Evolutionary conservation across 2,329 filamentous ascomycete species (phyloP).

Genomic region (Epicoccum sorghinum): DNA sequence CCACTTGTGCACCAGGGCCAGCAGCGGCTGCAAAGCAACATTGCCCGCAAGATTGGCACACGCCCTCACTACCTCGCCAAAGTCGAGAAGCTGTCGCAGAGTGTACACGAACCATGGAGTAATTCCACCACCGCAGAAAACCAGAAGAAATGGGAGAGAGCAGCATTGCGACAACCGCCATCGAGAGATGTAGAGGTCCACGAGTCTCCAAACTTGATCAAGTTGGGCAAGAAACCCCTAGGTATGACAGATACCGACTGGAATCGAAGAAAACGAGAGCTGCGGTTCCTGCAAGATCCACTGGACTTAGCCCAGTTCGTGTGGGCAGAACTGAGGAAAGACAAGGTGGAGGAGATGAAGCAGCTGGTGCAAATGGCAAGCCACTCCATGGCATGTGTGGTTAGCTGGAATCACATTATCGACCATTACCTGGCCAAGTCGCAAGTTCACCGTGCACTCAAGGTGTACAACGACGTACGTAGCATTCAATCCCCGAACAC

Average conservation of each 20-base stretch:
- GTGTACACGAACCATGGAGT: conserved; percentile 33
- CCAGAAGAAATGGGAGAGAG: conserved; percentile 31
- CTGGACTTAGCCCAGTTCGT: conserved; percentile 74
- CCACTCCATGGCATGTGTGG: conserved; percentile 66
- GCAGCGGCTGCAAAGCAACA: conserved; percentile 21
- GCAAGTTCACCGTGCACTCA: conserved; percentile 69
- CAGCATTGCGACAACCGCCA: conserved; percentile 21
- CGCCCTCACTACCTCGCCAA: conserved; percentile 10
- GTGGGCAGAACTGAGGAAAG: conserved; percentile 62
- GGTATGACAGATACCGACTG: conserved; percentile 35
- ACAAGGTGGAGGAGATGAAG: conserved; percentile 70
- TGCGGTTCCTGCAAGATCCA: conserved; percentile 71
- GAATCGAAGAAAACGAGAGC: conserved; percentile 58
- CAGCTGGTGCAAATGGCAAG: conserved; percentile 73
- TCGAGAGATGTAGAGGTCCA: conserved; percentile 7
- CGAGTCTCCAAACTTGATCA: conserved; percentile 28
- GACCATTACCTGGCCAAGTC: conserved; percentile 69
- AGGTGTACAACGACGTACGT: conserved; percentile 84
- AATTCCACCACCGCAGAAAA: conserved; percentile 32
- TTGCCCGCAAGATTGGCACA: conserved; percentile 11
- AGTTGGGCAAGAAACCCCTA: conserved; percentile 33
- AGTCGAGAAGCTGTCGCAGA: conserved; percentile 17
- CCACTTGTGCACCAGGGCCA: conserved; percentile 22
- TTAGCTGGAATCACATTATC: conserved; percentile 89
- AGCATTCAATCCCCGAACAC: neutral